Percentiles rank a stretch among this genome's conserved stretches.
These are phyloP conservation scores for Lasiosphaeria ovina DNA, from an alignment of 495 filamentous ascomycete species.

Conservation along the genomic window DNA sequence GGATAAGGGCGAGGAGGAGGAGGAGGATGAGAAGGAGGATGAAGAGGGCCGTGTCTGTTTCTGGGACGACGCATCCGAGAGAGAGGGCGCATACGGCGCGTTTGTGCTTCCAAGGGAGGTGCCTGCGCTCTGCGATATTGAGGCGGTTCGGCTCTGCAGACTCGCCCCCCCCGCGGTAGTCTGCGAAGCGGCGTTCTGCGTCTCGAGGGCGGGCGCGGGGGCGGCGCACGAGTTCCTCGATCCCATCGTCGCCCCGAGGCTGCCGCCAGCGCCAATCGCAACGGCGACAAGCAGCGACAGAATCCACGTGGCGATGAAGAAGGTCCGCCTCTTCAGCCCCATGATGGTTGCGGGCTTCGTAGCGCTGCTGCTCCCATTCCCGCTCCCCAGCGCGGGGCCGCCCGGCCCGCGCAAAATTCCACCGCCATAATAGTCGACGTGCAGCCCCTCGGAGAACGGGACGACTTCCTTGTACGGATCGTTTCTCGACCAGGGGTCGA, in stretches of 20 bases:
- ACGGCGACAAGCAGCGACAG: conserved; percentile 4
- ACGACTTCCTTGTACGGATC: background rate
- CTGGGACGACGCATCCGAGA: background rate
- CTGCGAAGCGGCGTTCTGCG: background rate
- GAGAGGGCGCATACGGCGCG: background rate
- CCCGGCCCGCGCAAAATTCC: background rate
- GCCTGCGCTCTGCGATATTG: background rate
- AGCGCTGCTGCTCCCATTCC: background rate
- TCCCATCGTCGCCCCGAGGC: conserved; percentile 4
- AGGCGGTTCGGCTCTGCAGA: background rate
- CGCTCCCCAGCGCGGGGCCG: background rate
- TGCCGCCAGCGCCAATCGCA: conserved; percentile 2
- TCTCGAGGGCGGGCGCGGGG: background rate
- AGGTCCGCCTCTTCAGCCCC: conserved; percentile 8
- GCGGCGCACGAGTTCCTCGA: background rate
- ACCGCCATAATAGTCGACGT: background rate
- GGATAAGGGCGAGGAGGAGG: background rate
- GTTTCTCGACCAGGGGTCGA: background rate
- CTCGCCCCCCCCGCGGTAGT: background rate
- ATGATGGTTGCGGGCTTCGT: conserved; percentile 1
- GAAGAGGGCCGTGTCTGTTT: background rate
- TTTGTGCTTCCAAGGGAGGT: background rate
- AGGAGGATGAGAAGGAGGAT: background rate
- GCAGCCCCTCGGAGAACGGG: background rate
- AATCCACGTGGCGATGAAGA: conserved; percentile 12